Evolutionary conservation across 768 basidiomycete genomes (phyloP), one percentile per base, ranked within the genome.

Genomic region (Termitomyces sp.): DNA sequence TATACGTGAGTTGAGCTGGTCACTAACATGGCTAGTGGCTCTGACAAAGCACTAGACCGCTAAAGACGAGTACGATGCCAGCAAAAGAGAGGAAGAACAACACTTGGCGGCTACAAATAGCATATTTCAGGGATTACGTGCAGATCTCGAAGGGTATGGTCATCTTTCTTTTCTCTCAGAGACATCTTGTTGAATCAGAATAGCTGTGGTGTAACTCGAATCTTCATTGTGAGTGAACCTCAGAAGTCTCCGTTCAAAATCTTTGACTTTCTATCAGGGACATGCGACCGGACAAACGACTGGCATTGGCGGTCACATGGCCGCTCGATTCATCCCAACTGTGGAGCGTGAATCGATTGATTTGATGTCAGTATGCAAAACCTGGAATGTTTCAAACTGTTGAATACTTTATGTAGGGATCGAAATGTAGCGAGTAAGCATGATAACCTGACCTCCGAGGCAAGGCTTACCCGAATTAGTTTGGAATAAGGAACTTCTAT

Each of bases 311-410:
- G 81, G 81, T 2, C 81, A 81, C 64, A 80, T 82, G 73, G 75
- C 93, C 0, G 87, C 91, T 9, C 79, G 95, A 3, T 97, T 97
- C 68, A 95, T 98, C 58, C 92, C 94, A 11, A 98, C 95, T 0
- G 95, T 98, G 8, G 96, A 98, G 70, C 83, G 96, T 61, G 96
- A 98, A 73, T 90, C 89, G 0, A 89, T 95, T 62, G 94, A 93
- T 72, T 76, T 95, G 33, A 88, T 93, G 88, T 91, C 67, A 72
- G 86, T 70, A 57, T 41, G 11, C 50, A 49, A 48, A 46, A 41
- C 27, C 30, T 16, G 13, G 47, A 41, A 41, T 52, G 11, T 58
- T 54, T 41, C 3, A 31, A 33, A 49, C 41, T 58, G 53, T 20
- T 62, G 6, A 55, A 53, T 3, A 31, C 45, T 58, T 44, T 22